Percentiles rank a stretch among this genome's conserved stretches.
Conservation (phyloP, 2,329 filamentous ascomycete genomes). For the Aureobasidium zeae region DNA sequence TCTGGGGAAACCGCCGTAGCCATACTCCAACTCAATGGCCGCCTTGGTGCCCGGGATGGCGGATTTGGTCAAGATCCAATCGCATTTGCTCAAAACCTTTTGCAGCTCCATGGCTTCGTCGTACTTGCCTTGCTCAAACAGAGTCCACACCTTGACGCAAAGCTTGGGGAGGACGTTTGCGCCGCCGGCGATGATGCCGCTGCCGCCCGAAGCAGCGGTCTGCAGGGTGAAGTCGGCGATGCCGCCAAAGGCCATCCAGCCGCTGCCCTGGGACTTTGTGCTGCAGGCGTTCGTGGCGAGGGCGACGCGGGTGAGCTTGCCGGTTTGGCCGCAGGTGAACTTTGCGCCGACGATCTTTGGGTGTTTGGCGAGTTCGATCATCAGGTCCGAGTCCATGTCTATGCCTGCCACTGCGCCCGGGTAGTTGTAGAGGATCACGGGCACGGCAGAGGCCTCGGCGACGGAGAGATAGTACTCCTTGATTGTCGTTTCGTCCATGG, state of each 20-base stretch:
- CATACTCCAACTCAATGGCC: slow-evolving; percentile 69
- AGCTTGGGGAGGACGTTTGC: slow-evolving; percentile 80
- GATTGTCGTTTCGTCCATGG: slow-evolving; percentile 65
- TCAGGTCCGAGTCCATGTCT: slow-evolving; percentile 80
- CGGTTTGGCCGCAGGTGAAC: slow-evolving; percentile 85
- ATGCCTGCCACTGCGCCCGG: slow-evolving; percentile 78
- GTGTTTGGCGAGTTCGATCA: slow-evolving; percentile 76
- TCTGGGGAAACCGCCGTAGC: slow-evolving; percentile 70
- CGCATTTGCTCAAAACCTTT: slow-evolving; percentile 65
- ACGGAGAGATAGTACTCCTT: slow-evolving; percentile 66
- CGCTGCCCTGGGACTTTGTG: slow-evolving; percentile 39
- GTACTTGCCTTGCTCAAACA: slow-evolving; percentile 62
- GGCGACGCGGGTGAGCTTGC: slow-evolving; percentile 77
- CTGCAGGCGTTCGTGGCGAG: slow-evolving; percentile 62
- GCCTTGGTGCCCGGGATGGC: slow-evolving; percentile 81
- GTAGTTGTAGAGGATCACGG: slow-evolving; percentile 86
- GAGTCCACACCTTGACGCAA: slow-evolving; percentile 68
- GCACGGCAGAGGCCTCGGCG: slow-evolving; percentile 64
- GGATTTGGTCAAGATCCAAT: slow-evolving; percentile 75
- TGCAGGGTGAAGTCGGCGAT: slow-evolving; percentile 83
- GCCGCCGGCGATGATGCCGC: slow-evolving; percentile 75
- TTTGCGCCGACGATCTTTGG: slow-evolving; percentile 66
- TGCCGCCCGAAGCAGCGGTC: slow-evolving; percentile 68
- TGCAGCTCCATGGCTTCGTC: slow-evolving; percentile 69
- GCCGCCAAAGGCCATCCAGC: slow-evolving; percentile 78